Evolutionary conservation across 192 early-diverging fungal genomes (phyloP).

Genomic region (Entomortierella chlamydospora): DNA sequence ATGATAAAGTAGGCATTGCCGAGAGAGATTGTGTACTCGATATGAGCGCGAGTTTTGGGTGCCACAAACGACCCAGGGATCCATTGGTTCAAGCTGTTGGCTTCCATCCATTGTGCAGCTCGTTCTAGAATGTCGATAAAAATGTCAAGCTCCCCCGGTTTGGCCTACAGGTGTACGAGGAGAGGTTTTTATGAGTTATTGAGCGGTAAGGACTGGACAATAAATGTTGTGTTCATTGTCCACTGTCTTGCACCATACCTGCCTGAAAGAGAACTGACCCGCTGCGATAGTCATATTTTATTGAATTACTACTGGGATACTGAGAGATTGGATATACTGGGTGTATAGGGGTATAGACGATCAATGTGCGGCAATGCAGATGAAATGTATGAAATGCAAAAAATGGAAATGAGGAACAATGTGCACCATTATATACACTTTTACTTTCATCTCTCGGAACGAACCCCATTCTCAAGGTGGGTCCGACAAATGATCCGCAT

Average conservation of each 20-base stretch:
- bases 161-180: conserved; percentile 6
- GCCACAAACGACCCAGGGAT: conserved; percentile 47
- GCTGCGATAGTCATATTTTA: conserved; percentile 30
- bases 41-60: conserved; percentile 47
- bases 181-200: not conserved
- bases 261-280: conserved; percentile 30
- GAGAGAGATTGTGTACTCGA: conserved; percentile 41
- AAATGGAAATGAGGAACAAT: too few relatives aligned
- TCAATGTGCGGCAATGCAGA: too few relatives aligned
- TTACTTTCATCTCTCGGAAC: too few relatives aligned
- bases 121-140: conserved; percentile 53
- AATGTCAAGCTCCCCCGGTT: conserved; percentile 37
- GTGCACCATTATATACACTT: too few relatives aligned
- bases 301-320: not conserved
- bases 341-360: not conserved
- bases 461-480: too few relatives aligned
- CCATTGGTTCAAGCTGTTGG: conserved; percentile 50
- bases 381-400: not conserved
- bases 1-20: conserved; percentile 50
- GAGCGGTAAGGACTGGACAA: not conserved
- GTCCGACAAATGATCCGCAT: too few relatives aligned
- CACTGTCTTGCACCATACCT: too few relatives aligned
- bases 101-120: conserved; percentile 48
- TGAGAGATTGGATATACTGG: not conserved
- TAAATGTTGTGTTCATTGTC: too few relatives aligned